A percentile compares a stretch with the other conserved stretches of the same genome.
Conservation (phyloP, 352 stramenopile species). For the Phytophthora litchii region DNA sequence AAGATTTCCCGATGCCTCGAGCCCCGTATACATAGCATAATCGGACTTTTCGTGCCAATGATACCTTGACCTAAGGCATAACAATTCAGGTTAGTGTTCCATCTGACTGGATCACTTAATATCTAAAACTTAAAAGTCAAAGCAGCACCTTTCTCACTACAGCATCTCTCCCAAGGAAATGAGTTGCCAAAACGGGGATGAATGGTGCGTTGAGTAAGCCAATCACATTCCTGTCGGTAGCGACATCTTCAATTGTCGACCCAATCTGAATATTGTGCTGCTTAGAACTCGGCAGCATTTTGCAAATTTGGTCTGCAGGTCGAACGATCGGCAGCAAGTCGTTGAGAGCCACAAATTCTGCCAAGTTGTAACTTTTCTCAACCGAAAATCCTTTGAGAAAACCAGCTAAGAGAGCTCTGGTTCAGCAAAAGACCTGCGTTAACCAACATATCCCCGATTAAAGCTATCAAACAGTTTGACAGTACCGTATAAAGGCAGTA, state of each 20-base stretch:
- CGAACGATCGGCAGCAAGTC: conserved; percentile 38
- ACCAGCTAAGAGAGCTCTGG: conserved; percentile 56
- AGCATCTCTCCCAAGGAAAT: conserved; percentile 58
- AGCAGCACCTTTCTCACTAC: conserved; percentile 50
- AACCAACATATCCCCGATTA: not conserved
- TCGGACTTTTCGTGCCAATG: conserved; percentile 40
- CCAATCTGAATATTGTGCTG: conserved; percentile 33
- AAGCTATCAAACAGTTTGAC: not conserved
- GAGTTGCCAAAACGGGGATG: conserved; percentile 59
- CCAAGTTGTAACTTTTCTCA: conserved; percentile 43
- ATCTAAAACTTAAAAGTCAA: not conserved
- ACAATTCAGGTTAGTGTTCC: conserved; percentile 2
- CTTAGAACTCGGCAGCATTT: conserved; percentile 30
- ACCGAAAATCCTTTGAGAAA: conserved; percentile 47
- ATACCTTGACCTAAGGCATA: conserved; percentile 38
- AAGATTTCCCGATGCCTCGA: conserved; percentile 64
- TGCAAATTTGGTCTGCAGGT: conserved; percentile 37
- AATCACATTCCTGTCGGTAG: conserved; percentile 30
- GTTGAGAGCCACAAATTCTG: conserved; percentile 50
- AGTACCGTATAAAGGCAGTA: conserved; percentile 58
- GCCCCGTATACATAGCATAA: conserved; percentile 56
- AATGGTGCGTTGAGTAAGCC: conserved; percentile 49
- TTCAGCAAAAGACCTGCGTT: conserved; percentile 9
- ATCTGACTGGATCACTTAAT: not conserved
- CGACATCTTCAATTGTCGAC: conserved; percentile 5